Base-by-base conservation (phyloP, 495 filamentous ascomycete genomes). In the Aspergillus bridgeri region DNA sequence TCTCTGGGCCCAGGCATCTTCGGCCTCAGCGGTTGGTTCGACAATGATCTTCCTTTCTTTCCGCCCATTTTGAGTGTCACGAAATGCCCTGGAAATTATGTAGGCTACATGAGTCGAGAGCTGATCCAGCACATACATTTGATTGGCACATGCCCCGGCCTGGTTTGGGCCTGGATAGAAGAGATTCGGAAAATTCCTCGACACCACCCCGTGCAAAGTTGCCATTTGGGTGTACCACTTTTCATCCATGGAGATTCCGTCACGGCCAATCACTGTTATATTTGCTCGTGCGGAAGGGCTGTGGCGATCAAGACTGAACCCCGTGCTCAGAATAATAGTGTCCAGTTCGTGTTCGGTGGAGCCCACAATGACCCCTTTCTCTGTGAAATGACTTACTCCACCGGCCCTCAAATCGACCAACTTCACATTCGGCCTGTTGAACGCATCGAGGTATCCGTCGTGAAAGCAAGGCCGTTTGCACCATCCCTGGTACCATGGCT, bases 111-210 rank as follows among this genome's bases (percentile, higher is more conserved):
- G 74, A 11, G 56, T 61, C 0, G 70, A 54, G 17, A 73, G 59
- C 7, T 63, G 58, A 44, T 81, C 78, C 2, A 83, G 59, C 20
- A 65, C 65, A 54, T 72, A 74, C 7, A 65, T 59, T 38, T 72
- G 74, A 65, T 83, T 85, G 2, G 52, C 46, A 0, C 53, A 44
- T 0, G 43, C 45, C 67, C 66, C 67, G 0, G 65, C 52, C 65
- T 87, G 83, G 19, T 56, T 49, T 0, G 69, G 46, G 20, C 73
- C 74, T 0, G 71, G 49, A 51, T 75, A 76, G 65, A 84, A 83
- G 15, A 85, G 60, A 54, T 84, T 85, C 21, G 83, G 82, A 54
- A 84, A 84, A 4, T 71, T 74, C 53, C 61, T 57, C 8, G 60
- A 68, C 6, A 67, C 57, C 0, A 79, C 50, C 2, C 60, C 60